A percentile compares a stretch with the other conserved stretches of the same genome.
phyloP scores from a whole-genome alignment of 305 asterid species.

The Fraxinus greggii region DNA sequence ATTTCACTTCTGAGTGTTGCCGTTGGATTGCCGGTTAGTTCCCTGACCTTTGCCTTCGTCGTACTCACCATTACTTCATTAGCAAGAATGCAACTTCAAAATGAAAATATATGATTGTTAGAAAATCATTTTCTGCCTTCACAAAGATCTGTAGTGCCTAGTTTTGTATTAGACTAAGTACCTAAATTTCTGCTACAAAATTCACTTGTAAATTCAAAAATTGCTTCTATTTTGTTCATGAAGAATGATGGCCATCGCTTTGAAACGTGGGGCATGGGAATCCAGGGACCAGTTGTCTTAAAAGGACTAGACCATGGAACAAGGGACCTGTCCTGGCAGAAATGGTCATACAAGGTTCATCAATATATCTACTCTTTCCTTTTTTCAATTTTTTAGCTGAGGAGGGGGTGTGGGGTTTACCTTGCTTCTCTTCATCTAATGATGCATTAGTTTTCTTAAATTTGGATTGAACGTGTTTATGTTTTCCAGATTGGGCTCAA shows the following conservation, averaged over 20 bases:
- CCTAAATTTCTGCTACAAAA: neutral
- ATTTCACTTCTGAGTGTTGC: constrained; percentile 81
- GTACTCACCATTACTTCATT: neutral
- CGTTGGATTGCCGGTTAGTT: constrained; percentile 82
- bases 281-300: constrained; percentile 76
- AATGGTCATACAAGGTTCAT: constrained; percentile 91
- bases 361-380: neutral
- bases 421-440: constrained; percentile 14
- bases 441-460: constrained; percentile 4
- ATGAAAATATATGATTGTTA: neutral
- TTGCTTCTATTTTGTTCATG: constrained; percentile 19
- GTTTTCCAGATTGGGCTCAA: constrained; percentile 65
- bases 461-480: neutral
- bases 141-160: neutral
- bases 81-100: neutral
- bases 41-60: neutral
- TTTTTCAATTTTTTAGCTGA: neutral
- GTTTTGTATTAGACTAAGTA: neutral
- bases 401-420: neutral
- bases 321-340: constrained; percentile 70
- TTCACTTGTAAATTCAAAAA: neutral
- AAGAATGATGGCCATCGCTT: constrained; percentile 76
- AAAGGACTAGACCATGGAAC: constrained; percentile 67
- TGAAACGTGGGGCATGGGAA: constrained; percentile 72
- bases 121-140: neutral